A percentile compares a stretch with the other conserved stretches of the same genome.
Evolutionary conservation across 345 rosid species (phyloP).

Genomic region (Arabis hirsuta): DNA sequence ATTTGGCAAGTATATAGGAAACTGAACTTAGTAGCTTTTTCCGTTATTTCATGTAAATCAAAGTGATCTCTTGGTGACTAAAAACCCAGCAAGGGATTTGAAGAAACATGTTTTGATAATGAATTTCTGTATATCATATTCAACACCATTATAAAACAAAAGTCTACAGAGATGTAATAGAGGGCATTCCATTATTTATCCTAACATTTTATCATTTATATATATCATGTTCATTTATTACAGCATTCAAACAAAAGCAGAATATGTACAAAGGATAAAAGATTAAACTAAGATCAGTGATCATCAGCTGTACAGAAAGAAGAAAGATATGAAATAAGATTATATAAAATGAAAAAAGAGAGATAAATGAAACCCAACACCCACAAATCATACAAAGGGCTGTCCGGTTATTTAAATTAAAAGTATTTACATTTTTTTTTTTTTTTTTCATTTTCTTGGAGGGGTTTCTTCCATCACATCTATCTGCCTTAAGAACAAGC

Average conservation of each 20-base stretch:
- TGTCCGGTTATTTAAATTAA: slow-evolving; percentile 25
- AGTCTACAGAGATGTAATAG: neutral
- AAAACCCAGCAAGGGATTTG: slow-evolving; percentile 51
- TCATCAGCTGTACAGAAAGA: slow-evolving; percentile 56
- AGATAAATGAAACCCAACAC: slow-evolving; percentile 34
- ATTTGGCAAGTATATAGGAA: slow-evolving; percentile 44
- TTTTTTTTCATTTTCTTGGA: neutral
- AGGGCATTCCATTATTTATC: neutral
- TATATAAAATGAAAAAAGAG: neutral
- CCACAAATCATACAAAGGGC: slow-evolving; percentile 36
- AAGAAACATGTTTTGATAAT: slow-evolving; percentile 59
- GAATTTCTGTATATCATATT: slow-evolving; percentile 47
- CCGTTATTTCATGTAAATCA: slow-evolving; percentile 36
- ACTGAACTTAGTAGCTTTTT: slow-evolving; percentile 33
- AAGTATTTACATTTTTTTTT: slow-evolving; percentile 37
- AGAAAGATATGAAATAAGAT: slow-evolving; percentile 40
- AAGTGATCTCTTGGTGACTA: slow-evolving; percentile 27
- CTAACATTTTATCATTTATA: neutral
- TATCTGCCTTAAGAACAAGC: slow-evolving; percentile 58
- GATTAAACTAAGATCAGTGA: slow-evolving; percentile 46
- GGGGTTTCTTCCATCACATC: slow-evolving; percentile 81
- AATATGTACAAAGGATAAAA: slow-evolving; percentile 46
- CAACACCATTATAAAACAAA: slow-evolving; percentile 8
- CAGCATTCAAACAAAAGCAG: slow-evolving; percentile 27
- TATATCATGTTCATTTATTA: slow-evolving; percentile 23